Evolutionary conservation across 1,284 basidiomycete species (phyloP).

Genomic region (Marasmius fiardii): DNA sequence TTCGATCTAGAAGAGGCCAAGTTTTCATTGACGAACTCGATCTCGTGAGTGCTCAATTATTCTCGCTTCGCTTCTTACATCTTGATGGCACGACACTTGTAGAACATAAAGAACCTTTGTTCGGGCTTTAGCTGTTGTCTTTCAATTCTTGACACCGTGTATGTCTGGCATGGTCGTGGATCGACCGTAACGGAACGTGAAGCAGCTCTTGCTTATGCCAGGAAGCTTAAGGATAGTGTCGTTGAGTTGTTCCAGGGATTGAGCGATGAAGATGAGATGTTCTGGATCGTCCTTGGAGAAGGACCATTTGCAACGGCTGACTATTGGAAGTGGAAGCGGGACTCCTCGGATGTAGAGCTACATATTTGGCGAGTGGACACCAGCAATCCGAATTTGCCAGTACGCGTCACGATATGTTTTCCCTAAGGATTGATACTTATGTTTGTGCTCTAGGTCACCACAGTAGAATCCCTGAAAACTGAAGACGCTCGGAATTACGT

Average conservation of each 20-base stretch:
- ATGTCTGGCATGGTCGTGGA: conserved; percentile 77
- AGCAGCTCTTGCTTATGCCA: conserved; percentile 60
- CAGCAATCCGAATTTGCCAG: conserved; percentile 30
- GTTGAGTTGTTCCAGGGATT: conserved; percentile 62
- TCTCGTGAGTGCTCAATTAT: conserved; percentile 49
- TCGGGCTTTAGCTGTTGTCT: conserved; percentile 78
- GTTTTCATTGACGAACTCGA: conserved; percentile 72
- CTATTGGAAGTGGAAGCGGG: conserved; percentile 71
- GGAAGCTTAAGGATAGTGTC: conserved; percentile 38
- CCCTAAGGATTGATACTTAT: conserved; percentile 3
- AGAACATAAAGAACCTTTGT: conserved; percentile 59
- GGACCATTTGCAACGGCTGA: conserved; percentile 70
- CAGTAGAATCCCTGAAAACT: conserved; percentile 31
- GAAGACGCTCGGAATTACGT: conserved; percentile 36
- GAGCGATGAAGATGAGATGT: conserved; percentile 66
- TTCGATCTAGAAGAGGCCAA: conserved; percentile 48
- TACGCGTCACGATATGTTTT: conserved; percentile 26
- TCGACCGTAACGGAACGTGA: conserved; percentile 53
- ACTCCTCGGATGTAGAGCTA: conserved; percentile 36
- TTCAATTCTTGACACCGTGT: conserved; percentile 63
- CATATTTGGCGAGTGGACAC: conserved; percentile 56
- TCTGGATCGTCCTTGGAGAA: conserved; percentile 79
- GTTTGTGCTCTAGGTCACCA: conserved; percentile 23
- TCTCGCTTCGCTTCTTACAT: too few species aligned
- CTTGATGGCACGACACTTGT: not conserved